A percentile compares a stretch with the other conserved stretches of the same genome.
phyloP scores from a whole-genome alignment of 352 stramenopile species.

The Globisporangium camurandrum region DNA sequence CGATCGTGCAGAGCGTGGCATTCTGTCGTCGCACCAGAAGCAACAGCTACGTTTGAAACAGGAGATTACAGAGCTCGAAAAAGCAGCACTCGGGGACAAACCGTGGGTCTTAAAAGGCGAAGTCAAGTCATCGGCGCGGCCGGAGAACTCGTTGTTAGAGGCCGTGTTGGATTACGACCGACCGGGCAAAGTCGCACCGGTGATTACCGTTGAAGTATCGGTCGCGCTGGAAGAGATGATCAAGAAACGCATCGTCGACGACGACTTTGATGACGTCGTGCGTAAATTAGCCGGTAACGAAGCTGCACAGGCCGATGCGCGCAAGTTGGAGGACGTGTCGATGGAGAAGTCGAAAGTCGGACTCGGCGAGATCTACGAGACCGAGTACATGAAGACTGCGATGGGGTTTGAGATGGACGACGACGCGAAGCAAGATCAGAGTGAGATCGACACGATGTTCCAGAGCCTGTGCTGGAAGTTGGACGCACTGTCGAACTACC shows the following conservation, averaged over 20 bases:
- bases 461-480: conserved; percentile 93
- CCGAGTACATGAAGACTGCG: conserved; percentile 94
- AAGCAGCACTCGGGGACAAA: conserved; percentile 89
- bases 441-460: conserved; percentile 93
- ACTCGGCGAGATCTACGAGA: conserved; percentile 92
- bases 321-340: conserved; percentile 89
- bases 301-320: conserved; percentile 58
- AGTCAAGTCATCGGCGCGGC: conserved; percentile 74
- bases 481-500: conserved; percentile 93
- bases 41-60: conserved; percentile 58
- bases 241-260: conserved; percentile 91
- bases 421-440: conserved; percentile 88
- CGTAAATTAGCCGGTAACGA: conserved; percentile 83
- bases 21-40: conserved; percentile 75
- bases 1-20: conserved; percentile 66
- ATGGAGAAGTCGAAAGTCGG: conserved; percentile 90
- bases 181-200: conserved; percentile 85
- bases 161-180: conserved; percentile 91
- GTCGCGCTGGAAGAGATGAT: conserved; percentile 91
- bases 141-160: conserved; percentile 91
- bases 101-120: conserved; percentile 92
- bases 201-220: conserved; percentile 91
- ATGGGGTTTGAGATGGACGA: conserved; percentile 90
- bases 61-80: conserved; percentile 84
- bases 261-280: conserved; percentile 93